Base-by-base conservation (phyloP, 352 stramenopile species). In the Pythium periplocum region DNA sequence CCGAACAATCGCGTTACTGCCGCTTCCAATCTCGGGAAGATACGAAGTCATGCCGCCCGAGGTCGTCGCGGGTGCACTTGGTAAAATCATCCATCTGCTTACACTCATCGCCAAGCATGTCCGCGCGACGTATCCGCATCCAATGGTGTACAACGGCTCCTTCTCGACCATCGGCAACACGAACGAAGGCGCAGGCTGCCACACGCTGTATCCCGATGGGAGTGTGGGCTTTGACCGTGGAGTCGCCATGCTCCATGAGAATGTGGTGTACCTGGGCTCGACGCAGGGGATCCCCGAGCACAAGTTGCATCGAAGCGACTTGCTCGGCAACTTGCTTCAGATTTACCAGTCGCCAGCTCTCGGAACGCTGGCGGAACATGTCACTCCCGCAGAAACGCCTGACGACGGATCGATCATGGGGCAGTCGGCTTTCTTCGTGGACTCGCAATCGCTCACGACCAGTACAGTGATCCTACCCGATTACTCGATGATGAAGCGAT, bases 61-160 rank as follows among this genome's bases (percentile, higher is more conserved):
- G 59, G 82, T 93, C 7, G 81, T 87, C 12, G 64, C 83, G 11
- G 83, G 74, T 2, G 83, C 73, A 3, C 48, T 93, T 8, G 78
- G 83, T 6, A 87, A 90, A 48, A 56, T 89, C 3, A 89, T 91
- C 52, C 83, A 93, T 50, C 40, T 93, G 54, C 66, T 93, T 41
- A 58, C 78, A 8, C 77, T 82, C 33, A 52, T 93, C 4, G 55
- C 69, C 36, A 90, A 90, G 68, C 83, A 91, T 51, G 45, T 93
- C 26, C 68, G 75, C 42, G 61, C 87, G 52, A 69, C 75, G 45
- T 90, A 85, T n/a, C 76, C 77, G 6, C 78, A 91, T 43, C 83
- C 80, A n/a, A 93, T 93, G 83, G 68, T 79, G 9, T 87, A 86
- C 59, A 91, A 91, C 53, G 78, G 83, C n/a, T 93, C 83, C 6